These are phyloP conservation scores for Ogataea nonfermentans DNA, from an alignment of 805 yeast genomes.

Conservation along the genomic window DNA sequence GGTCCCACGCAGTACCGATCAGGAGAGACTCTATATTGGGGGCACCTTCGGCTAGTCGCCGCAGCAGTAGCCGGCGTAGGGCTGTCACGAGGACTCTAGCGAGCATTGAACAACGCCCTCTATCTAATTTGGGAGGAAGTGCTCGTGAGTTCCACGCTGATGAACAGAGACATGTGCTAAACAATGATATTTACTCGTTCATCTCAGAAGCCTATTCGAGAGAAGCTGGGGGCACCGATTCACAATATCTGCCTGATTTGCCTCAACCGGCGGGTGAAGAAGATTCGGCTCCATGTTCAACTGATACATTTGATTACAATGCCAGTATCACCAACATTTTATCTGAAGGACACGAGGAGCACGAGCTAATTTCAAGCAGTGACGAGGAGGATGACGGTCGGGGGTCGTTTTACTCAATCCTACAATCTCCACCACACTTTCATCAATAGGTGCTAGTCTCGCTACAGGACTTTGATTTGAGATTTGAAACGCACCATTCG, in stretches of 20 bases:
- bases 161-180: background rate
- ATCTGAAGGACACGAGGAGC: background rate
- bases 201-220: slow-evolving; percentile 2
- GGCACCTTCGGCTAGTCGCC: background rate
- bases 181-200: slow-evolving; percentile 3
- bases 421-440: slow-evolving; percentile 11
- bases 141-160: background rate
- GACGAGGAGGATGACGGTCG: slow-evolving; percentile 8
- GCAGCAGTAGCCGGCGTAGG: slow-evolving; percentile 1
- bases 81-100: background rate
- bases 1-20: slow-evolving; percentile 22
- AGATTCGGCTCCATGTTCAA: background rate
- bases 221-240: background rate
- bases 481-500: background rate
- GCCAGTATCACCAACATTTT: background rate
- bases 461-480: background rate
- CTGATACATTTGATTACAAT: slow-evolving; percentile 1
- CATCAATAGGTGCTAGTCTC: too few relatives aligned
- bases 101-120: slow-evolving; percentile 3
- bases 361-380: too few relatives aligned
- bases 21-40: slow-evolving; percentile 22
- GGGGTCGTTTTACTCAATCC: slow-evolving; percentile 9
- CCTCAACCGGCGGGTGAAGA: background rate
- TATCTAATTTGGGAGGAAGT: background rate
- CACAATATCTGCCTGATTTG: too few relatives aligned